Percentiles rank a stretch among this genome's conserved stretches.
These are phyloP conservation scores for Graphilbum fragrans DNA, from an alignment of 2,329 filamentous ascomycete species.

Conservation along the genomic window DNA sequence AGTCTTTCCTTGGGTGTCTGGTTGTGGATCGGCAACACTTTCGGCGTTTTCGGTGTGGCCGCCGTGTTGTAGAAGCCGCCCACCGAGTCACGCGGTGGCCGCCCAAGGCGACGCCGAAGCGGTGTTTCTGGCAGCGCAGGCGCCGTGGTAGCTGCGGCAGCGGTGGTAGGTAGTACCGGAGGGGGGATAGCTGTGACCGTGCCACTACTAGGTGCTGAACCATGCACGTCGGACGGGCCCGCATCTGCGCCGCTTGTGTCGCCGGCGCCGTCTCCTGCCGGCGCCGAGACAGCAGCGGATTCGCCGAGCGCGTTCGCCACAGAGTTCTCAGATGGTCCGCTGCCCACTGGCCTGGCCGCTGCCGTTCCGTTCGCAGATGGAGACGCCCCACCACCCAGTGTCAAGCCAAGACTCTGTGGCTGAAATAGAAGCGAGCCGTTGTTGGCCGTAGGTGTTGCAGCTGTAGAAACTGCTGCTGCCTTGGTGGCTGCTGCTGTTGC, in stretches of 20 bases:
- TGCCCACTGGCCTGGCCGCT: no score
- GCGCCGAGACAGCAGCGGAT: no score
- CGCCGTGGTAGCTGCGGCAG: no score
- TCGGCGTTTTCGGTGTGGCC: constrained; percentile 44
- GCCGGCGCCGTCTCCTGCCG: no score
- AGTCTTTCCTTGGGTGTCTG: constrained; percentile 71
- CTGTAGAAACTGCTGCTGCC: not conserved
- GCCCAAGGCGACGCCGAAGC: constrained; percentile 23
- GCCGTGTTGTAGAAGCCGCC: constrained; percentile 36
- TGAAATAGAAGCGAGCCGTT: not conserved
- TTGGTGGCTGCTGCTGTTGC: constrained; percentile 27
- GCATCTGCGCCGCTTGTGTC: no score
- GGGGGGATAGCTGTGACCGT: no score
- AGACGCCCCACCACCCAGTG: no score
- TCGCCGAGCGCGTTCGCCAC: no score
- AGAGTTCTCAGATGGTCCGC: no score
- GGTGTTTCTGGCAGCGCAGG: constrained; percentile 5
- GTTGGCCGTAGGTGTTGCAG: not conserved
- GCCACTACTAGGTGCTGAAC: no score
- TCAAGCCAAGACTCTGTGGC: not conserved
- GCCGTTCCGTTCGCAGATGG: constrained; percentile 26
- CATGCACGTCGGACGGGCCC: no score
- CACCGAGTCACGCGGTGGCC: constrained; percentile 35
- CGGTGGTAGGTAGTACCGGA: no score
- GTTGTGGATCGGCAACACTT: constrained; percentile 63